Evolutionary conservation across 108 stramenopile genomes (phyloP).

Genomic region (Skeletonema marinoi): DNA sequence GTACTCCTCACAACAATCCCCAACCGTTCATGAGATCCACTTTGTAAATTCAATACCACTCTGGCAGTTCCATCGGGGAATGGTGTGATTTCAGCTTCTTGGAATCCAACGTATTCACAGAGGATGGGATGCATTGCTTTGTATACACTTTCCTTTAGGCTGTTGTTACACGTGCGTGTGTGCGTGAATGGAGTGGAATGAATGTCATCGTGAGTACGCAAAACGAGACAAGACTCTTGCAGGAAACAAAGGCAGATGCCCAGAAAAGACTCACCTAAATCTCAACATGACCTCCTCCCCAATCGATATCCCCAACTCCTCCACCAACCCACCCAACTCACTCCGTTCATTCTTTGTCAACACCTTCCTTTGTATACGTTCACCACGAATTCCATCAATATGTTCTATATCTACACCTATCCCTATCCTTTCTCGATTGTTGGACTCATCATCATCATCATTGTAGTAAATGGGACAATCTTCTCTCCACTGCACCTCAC

Average conservation of each 20-base stretch:
- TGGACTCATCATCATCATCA: background rate
- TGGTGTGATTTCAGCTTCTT: constrained; percentile 82
- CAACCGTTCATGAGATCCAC: constrained; percentile 47
- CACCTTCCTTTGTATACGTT: constrained; percentile 62
- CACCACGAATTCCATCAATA: constrained; percentile 44
- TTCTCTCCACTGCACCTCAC: constrained; percentile 18
- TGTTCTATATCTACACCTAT: constrained; percentile 84
- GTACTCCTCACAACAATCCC: constrained; percentile 49
- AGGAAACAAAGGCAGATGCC: background rate
- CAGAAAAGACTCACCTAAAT: constrained; percentile 56
- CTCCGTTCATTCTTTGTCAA: constrained; percentile 65
- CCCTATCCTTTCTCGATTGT: constrained; percentile 14
- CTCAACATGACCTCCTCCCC: constrained; percentile 83
- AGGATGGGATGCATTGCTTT: constrained; percentile 85
- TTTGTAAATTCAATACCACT: constrained; percentile 51
- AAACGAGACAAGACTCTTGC: no score
- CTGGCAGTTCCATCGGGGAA: constrained; percentile 72
- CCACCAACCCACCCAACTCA: constrained; percentile 59
- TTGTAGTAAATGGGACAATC: constrained; percentile 27
- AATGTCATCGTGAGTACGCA: background rate
- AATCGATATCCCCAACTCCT: constrained; percentile 44
- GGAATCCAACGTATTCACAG: constrained; percentile 84
- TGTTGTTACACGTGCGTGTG: background rate
- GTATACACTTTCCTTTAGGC: constrained; percentile 86
- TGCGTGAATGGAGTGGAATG: background rate